Base-by-base conservation (phyloP, 2,329 filamentous ascomycete genomes). In the Akanthomyces dipterigenus region DNA sequence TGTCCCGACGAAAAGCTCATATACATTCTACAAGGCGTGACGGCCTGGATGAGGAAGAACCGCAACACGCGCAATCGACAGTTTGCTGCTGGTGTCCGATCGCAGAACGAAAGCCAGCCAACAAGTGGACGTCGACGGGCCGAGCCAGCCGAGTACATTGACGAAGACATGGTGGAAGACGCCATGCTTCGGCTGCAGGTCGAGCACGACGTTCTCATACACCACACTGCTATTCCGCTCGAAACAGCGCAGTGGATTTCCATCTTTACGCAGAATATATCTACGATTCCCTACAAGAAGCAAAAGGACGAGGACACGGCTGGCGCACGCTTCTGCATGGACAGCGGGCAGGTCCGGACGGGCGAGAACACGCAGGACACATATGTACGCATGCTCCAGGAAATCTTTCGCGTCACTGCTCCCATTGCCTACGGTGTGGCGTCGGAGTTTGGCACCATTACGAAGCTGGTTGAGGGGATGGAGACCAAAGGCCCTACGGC, bases 261-360 rank as follows among this genome's bases (percentile, higher is more conserved):
- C 34, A 78, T 82, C 38, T 91, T 93, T 67, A 93, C 90, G 0
- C 88, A 92, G 68, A 88, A 93, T 70, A 86, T 93, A 54, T 89
- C 88, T 8, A 89, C 87, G 1, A 85, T 89, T 24, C 90, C 89
- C 0, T 93, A 93, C 72, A 84, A 84, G 65, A 82, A 77, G 56
- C 79, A 80, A 66, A 74, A 75, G 24, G 82, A 85, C 60, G 72
- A 73, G 38, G 71, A 74, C 54, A 77, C 77, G 59, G 78, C 81
- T 1, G 77, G 81, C 14, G 85, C 84, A 1, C 80, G 82, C 0
- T 93, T 93, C 71, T 93, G 89, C 73, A 92, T 93, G 88, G 89
- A 91, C 58, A 78, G 79, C 1, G 90, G 90, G 0, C 90, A 93
- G 73, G 88, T 93, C 46, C 85, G 84, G 60, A 83, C 86, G 0